Evolutionary conservation across 148 eudicot species (phyloP).

Genomic region (Fallopia convolvulus): DNA sequence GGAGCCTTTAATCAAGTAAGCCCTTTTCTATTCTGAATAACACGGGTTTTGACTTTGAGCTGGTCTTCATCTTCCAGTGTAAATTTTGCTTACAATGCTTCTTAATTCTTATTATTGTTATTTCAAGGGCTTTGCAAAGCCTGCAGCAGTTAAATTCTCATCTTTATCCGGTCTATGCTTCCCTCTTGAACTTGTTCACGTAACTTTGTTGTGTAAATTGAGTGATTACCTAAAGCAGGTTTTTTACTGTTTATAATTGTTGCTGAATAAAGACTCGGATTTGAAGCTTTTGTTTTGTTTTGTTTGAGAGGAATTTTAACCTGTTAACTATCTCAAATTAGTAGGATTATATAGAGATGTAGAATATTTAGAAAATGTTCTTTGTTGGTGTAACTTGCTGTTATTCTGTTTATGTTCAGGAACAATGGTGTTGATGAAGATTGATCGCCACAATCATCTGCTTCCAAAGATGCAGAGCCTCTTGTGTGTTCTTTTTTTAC

Average conservation of each 20-base stretch:
- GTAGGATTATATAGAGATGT: too few species aligned
- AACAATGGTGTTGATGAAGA: not conserved
- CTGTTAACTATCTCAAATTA: too few species aligned
- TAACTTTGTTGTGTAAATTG: too few species aligned
- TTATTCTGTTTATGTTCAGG: not conserved
- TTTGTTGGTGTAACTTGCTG: not conserved
- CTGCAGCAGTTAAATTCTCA: not conserved
- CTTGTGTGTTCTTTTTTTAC: not conserved
- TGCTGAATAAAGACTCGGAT: too few species aligned
- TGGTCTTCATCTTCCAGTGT: not conserved
- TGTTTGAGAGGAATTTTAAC: too few species aligned
- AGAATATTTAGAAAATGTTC: too few species aligned
- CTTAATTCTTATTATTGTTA: not conserved
- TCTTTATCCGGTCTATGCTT: not conserved
- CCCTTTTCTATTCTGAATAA: not conserved
- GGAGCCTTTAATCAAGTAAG: conserved; percentile 7
- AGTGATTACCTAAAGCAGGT: too few species aligned
- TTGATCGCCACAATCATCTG: not conserved
- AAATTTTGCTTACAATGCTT: not conserved
- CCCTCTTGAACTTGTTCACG: not conserved
- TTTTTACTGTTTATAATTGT: too few species aligned
- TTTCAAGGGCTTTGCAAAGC: not conserved
- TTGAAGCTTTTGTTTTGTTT: too few species aligned
- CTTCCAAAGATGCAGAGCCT: not conserved
- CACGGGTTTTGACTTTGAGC: not conserved